Evolutionary conservation across 1,284 basidiomycete genomes (phyloP), one percentile per base, ranked within the genome.

Genomic region (Takashimella tepidaria): DNA sequence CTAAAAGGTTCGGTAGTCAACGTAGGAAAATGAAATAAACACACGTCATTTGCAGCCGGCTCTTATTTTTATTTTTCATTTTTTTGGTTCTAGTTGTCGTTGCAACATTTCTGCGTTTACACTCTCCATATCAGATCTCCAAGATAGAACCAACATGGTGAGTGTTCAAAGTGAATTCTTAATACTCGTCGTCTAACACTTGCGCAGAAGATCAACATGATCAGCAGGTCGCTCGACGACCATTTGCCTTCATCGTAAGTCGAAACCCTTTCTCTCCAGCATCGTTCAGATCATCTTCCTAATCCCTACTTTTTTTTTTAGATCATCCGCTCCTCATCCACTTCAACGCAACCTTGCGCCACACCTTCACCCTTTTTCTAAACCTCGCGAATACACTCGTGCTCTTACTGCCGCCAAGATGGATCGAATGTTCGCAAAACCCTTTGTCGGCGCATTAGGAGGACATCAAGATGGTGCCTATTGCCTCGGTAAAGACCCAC

Each of bases 391-490:
- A 77, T 91, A 96, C 49, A 92, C 86, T 20, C 84, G 96, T 55
- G 96, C 96, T 2, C 74, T 98, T 47, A 96, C 92, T 57, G 95
- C 95, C 0, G 88, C 88, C 21, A 99, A 99, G 78, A 87, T 99
- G 79, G 93, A 98, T 55, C 80, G 91, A 50, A 90, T 99, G 78
- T 98, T 98, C 71, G 87, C 95, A 23, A 98, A 96, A 71, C 96
- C 96, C 0, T 98, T 98, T 64, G 81, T 99, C 6, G 90, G 84
- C 25, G 83, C 85, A 50, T 74, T 98, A 45, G 93, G 96, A 56
- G 96, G 95, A 0, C 95, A 98, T 75, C 81, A 89, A 26, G 96
- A 98, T 73, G 92, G 93, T n/a, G 86, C 97, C 13, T 96, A 98
- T 75, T 84, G 85, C 21, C 79, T 98, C 56, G 84, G 83, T 20